Evolutionary conservation across 2,329 filamentous ascomycete species (phyloP), one percentile per base, ranked within the genome.

Genomic region (Pseudogymnoascus pannorum): DNA sequence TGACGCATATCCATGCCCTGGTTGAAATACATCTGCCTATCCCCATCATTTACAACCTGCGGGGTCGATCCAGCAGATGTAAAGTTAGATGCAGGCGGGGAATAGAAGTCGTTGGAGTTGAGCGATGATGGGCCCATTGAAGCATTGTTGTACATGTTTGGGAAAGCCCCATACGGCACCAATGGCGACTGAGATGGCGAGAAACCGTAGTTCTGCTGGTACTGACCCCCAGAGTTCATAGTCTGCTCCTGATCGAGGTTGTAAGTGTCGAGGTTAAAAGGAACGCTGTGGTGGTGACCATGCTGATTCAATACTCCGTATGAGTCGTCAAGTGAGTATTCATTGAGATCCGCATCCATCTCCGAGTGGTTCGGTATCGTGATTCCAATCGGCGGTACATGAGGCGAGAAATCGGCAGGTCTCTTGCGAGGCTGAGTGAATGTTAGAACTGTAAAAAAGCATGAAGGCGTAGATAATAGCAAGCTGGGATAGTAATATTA

Each of bases 161-260:
- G 79, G 71, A 86, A 89, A 1, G 81, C 79, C 36, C 81, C 80
- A 66, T 78, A 78, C 58, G 77, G 80, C 62, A 87, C 80, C 73
- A 89, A 78, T 6, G 87, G 87, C 20, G 87, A 89, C 59, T 85
- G 82, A n/a, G 84, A 81, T 2, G 87, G 87, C 16, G 87, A 89
- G 74, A 89, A 90, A 65, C 81, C 79, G 70, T 89, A 89, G 68
- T 81, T 81, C 66, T 86, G 82, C 72, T 88, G 86, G 71, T 85
- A 86, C 2, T 87, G 82, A 1, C 86, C 86, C 26, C 86, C 85
- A 6, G 87, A 89, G 65, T 79, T 81, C 61, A 89, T 80, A 66
- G 86, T 85, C 12, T 83, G 80, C 67, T 85, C 82, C 63, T 79
- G 75, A 24, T 79, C 78, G 63, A 85, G 76, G 64, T 80, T 78